These are phyloP conservation scores for Elsinoe necatrix DNA, from an alignment of 2,329 filamentous ascomycete species.

Conservation along the genomic window DNA sequence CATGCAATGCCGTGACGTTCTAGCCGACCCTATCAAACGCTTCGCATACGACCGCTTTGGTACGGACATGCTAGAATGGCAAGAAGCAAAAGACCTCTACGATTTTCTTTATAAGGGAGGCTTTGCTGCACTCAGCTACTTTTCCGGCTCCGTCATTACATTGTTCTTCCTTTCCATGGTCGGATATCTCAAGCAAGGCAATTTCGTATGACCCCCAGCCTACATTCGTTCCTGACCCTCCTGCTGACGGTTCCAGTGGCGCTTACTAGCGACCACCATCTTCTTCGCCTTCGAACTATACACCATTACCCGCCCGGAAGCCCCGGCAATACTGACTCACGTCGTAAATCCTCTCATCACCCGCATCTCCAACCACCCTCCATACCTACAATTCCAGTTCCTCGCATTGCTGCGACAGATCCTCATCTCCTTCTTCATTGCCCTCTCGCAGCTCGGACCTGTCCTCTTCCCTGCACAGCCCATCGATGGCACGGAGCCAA, in stretches of 20 bases:
- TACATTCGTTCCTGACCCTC: background rate
- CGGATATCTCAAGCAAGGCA: constrained; percentile 60
- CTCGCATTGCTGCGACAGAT: constrained; percentile 67
- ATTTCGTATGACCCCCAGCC: constrained; percentile 36
- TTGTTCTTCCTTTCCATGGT: constrained; percentile 55
- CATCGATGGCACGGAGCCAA: constrained; percentile 19
- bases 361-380: constrained; percentile 40
- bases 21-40: constrained; percentile 64
- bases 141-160: constrained; percentile 48
- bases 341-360: constrained; percentile 42
- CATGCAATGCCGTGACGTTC: constrained; percentile 72
- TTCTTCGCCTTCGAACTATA: constrained; percentile 51
- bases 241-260: constrained; percentile 30
- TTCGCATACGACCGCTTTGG: constrained; percentile 91
- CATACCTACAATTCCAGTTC: constrained; percentile 78
- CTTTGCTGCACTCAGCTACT: constrained; percentile 53
- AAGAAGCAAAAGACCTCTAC: constrained; percentile 55
- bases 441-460: constrained; percentile 71
- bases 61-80: constrained; percentile 59
- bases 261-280: constrained; percentile 44
- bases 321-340: constrained; percentile 36
- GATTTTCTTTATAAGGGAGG: constrained; percentile 66
- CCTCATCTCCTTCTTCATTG: constrained; percentile 71
- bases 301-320: constrained; percentile 46
- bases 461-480: constrained; percentile 38